Conservation (phyloP, 306 rosid genomes). For the Gillenia trifoliata region DNA sequence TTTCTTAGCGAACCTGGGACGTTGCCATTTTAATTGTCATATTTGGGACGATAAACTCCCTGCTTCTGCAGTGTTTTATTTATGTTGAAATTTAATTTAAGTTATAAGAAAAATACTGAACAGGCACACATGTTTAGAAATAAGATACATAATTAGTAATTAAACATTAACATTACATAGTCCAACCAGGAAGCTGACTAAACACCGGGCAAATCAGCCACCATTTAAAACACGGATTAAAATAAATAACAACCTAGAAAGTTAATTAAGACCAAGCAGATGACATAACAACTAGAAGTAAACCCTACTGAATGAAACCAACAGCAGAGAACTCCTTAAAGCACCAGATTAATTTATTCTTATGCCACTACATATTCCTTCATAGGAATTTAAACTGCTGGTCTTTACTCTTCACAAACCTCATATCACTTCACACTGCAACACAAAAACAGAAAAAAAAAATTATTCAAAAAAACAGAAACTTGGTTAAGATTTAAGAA, state of each 20-base stretch:
- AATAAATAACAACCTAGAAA: neutral
- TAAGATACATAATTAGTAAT: neutral
- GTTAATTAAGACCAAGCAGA: neutral
- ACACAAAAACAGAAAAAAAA: neutral
- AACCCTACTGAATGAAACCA: neutral
- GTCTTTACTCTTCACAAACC: neutral
- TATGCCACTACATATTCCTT: neutral
- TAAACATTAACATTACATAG: neutral
- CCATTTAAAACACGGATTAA: neutral
- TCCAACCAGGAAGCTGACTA: neutral
- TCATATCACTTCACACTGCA: slow-evolving; percentile 14
- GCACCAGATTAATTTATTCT: neutral
- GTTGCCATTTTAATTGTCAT: too few relatives aligned
- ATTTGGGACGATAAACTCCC: too few relatives aligned
- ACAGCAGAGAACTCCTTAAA: neutral
- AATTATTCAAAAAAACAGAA: too few relatives aligned
- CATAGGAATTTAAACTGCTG: neutral
- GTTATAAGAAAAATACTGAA: neutral
- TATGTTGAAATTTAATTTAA: too few relatives aligned
- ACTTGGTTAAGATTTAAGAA: neutral
- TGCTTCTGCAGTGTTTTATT: too few relatives aligned
- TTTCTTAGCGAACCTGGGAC: too few relatives aligned
- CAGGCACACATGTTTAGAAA: neutral
- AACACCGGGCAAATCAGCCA: neutral
- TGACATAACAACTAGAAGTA: neutral